Conservation (phyloP, 495 filamentous ascomycete species). For the Lasiosphaeria miniovina region DNA sequence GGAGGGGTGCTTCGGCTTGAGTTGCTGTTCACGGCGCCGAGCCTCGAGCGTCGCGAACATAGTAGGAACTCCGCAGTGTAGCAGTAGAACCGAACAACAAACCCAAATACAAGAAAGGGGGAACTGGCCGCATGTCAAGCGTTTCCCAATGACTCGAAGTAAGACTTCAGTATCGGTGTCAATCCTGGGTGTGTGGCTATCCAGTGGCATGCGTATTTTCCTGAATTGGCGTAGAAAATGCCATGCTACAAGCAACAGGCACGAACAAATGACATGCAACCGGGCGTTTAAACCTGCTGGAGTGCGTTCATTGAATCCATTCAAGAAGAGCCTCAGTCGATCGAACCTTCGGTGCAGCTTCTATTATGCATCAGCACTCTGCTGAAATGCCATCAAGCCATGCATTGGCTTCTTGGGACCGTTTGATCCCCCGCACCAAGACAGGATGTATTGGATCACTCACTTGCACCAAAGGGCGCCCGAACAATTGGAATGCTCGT, state of each 20-base stretch:
- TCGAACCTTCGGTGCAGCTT: slow-evolving; percentile 8
- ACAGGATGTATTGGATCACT: neutral
- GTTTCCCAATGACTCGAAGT: no score
- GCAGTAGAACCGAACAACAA: neutral
- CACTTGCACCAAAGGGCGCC: neutral
- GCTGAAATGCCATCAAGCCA: neutral
- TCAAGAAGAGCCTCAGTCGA: no score
- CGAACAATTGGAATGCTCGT: no score
- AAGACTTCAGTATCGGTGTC: no score
- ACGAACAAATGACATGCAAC: no score
- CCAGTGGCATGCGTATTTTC: neutral
- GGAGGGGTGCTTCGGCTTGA: slow-evolving; percentile 39
- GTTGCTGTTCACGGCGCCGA: slow-evolving; percentile 25
- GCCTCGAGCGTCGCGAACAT: neutral
- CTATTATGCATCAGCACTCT: neutral
- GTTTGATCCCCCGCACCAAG: slow-evolving; percentile 16
- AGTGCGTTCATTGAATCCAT: no score
- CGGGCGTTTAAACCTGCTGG: no score
- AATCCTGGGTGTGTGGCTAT: no score
- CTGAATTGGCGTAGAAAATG: neutral
- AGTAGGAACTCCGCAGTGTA: neutral
- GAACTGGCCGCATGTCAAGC: no score
- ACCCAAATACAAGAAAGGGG: no score
- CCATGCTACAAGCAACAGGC: no score
- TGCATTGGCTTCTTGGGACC: slow-evolving; percentile 1